Base-by-base conservation (phyloP, 176 grass and related monocot genomes). In the Dendrocalamus sinicus region DNA sequence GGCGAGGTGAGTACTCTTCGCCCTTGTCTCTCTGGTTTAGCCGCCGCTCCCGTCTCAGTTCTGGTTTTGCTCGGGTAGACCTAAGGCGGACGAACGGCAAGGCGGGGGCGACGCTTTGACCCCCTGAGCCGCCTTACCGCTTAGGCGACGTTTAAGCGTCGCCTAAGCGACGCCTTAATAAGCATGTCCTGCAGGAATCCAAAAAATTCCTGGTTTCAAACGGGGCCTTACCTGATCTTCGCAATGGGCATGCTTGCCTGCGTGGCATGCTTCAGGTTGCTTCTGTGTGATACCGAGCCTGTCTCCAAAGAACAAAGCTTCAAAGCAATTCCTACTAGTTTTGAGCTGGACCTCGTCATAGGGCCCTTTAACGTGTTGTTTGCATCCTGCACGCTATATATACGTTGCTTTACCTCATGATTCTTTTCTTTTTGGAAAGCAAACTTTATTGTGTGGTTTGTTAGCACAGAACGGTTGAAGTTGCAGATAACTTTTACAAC, bases 231-330 rank as follows among this genome's bases (percentile, higher is more conserved):
- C 43, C 53, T 76, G 70, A 28, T 32, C n/a, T 58, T 50, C 9
- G 13, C 2, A 24, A 1, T 52, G 30, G 13, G 44, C 19, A 58
- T 73, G 32, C 32, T 55, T 85, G 28, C 19, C 57, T 6, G 24
- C 55, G 48, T 19, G 59, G 73, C 35, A 78, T 70, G 89, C 26
- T 86, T 19, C 51, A 30, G 39, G 74, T 84, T 91, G 67, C 80
- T 61, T 80, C 39, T 19, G 16, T 19, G 16, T 20, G 72, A 50
- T 46, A 78, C 67, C 67, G 78, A 77, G 8, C 20, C 10, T 64
- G 66, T 67, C 22, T 46, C 62, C 15, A 5, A 48, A 72, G 41
- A 46, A 9, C 30, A 68, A 83, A 17, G 20, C 79, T 87, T 59
- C 1, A 35, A 74, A 70, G 85, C 68, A 68, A 74, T 80, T 50